Percentiles rank a stretch among this genome's conserved stretches.
Conservation (phyloP, 495 filamentous ascomycete genomes). For the Penicillium goetzii region DNA sequence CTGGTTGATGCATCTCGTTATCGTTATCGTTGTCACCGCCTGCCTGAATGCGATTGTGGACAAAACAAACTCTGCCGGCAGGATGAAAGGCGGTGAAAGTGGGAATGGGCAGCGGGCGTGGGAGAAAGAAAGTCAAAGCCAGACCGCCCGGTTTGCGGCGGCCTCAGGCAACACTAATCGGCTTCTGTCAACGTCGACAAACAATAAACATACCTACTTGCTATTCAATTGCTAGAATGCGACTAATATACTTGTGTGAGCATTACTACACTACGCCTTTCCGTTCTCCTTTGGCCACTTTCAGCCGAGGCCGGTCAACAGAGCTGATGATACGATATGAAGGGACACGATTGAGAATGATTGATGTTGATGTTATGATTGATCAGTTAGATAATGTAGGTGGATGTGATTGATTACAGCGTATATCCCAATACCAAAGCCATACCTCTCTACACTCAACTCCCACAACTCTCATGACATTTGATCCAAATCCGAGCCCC, state of each 20-base stretch:
- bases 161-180: too few relatives aligned
- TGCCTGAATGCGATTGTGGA: constrained; percentile 7
- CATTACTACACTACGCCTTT: too few relatives aligned
- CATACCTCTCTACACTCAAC: constrained; percentile 14
- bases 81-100: not conserved
- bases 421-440: not conserved
- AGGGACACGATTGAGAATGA: not conserved
- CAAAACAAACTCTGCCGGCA: not conserved
- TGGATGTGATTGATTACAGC: constrained; percentile 3
- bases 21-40: constrained; percentile 28
- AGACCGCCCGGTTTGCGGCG: not conserved
- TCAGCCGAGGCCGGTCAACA: too few relatives aligned
- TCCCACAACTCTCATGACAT: constrained; percentile 18
- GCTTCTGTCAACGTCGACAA: too few relatives aligned
- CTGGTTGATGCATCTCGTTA: constrained; percentile 19
- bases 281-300: too few relatives aligned
- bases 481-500: constrained; percentile 11
- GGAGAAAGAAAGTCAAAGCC: not conserved
- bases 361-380: not conserved
- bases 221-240: too few relatives aligned
- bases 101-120: too few relatives aligned
- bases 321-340: not conserved
- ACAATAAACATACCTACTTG: too few relatives aligned
- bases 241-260: too few relatives aligned
- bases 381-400: not conserved